Base-by-base conservation (phyloP, 306 rosid species). In the Cucurbita pepo region DNA sequence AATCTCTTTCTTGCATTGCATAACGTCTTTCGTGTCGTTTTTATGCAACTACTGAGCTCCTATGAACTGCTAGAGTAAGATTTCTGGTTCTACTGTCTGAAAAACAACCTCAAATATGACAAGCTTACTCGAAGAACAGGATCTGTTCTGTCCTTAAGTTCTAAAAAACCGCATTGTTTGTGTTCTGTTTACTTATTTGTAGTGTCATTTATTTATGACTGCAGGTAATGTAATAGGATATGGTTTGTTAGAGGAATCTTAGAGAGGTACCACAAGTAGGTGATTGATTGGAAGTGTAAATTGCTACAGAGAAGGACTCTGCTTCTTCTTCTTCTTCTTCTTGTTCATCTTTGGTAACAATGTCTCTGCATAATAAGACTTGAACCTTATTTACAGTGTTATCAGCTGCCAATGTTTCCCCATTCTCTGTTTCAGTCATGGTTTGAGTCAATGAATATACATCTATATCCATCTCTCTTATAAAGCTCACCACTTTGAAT, bases 151-250 rank as follows among this genome's bases (percentile, higher is more conserved):
- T 3, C 22, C 11, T n/a, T 7, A 11, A 53, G 57, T n/a, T 53
- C 57, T 53, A 53, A 7, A 57, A 25, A 25, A 13, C 4, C 70
- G 34, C 9, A 40, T 16, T 63, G 9, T 8, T 63, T 34, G 18
- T 13, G 54, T 50, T 50, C 13, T 50, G 5, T n/a, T 10, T 4
- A 8, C 47, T 62, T 37, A 63, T 8, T 41, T 63, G 15, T 63
- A 63, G 1, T 63, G 16, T 19, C 70, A 62, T 75, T 69, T 72
- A 30, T 80, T 37, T 77, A n/a, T 72, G 45, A 65, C 70, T 79
- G 81, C 91, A 86, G 95, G 88, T 53, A 78, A 73, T 81, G 51
- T 79, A n/a, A 74, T 76, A 80, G 65, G 62, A 75, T 6, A 41
- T 21, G 66, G 7, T 15, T 15, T 70, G 37, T 77, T 69, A 78